These are phyloP conservation scores for Geotrichum bryndzae DNA, from an alignment of 1,139 yeast species.

Conservation along the genomic window DNA sequence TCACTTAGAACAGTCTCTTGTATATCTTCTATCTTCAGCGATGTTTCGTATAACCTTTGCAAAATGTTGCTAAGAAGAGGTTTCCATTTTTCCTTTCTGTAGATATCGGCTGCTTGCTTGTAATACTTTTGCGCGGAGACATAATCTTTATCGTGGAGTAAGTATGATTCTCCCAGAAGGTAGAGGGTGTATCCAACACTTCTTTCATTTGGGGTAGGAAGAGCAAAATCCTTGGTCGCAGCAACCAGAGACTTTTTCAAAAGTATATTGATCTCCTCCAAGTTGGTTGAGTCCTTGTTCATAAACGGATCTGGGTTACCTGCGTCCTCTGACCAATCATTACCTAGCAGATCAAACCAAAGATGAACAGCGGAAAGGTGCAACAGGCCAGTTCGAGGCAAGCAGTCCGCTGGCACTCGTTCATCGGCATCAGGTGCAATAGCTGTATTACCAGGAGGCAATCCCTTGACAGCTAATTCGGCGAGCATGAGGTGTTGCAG, in stretches of 20 bases:
- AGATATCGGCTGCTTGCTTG: slow-evolving; percentile 25
- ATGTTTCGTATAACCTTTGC: slow-evolving; percentile 21
- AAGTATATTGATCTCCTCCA: slow-evolving; percentile 28
- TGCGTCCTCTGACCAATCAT: slow-evolving; percentile 21
- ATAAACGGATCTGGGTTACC: slow-evolving; percentile 19
- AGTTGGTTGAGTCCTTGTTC: slow-evolving; percentile 20
- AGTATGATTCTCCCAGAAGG: slow-evolving; percentile 32
- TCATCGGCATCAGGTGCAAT: slow-evolving; percentile 29
- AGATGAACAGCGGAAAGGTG: slow-evolving; percentile 39
- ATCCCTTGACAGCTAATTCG: slow-evolving; percentile 42
- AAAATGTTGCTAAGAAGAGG: slow-evolving; percentile 22
- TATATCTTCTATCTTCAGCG: slow-evolving; percentile 16
- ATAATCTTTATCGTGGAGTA: slow-evolving; percentile 31
- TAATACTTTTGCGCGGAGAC: slow-evolving; percentile 37
- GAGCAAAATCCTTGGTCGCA: slow-evolving; percentile 24
- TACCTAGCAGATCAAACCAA: slow-evolving; percentile 10
- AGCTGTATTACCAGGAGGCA: slow-evolving; percentile 39
- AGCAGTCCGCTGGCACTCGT: slow-evolving; percentile 30
- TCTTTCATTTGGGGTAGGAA: slow-evolving; percentile 34
- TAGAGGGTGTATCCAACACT: slow-evolving; percentile 35
- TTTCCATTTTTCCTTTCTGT: slow-evolving; percentile 29
- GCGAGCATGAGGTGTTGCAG: slow-evolving; percentile 51
- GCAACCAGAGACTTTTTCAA: slow-evolving; percentile 26
- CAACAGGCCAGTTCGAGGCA: slow-evolving; percentile 46
- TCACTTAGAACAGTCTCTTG: slow-evolving; percentile 22